Conservation (phyloP, 371 early-diverging fungal genomes). For the Parasitella parasitica region DNA sequence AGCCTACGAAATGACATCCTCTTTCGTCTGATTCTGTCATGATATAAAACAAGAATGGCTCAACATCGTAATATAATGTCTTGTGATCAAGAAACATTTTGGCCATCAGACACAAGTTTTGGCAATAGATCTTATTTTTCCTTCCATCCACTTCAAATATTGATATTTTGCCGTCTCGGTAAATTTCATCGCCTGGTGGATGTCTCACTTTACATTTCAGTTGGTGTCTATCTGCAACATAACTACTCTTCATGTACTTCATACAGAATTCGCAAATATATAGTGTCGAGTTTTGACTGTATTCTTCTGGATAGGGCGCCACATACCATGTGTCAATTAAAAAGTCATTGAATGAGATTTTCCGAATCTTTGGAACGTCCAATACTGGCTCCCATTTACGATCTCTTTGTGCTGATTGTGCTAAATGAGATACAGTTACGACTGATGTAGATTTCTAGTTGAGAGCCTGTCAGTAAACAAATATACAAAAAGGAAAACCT, state of each 20-base stretch:
- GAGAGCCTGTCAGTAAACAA: background rate
- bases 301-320: conserved; percentile 98
- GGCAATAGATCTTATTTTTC: conserved; percentile 96
- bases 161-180: conserved; percentile 84
- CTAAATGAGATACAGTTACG: background rate
- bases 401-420: background rate
- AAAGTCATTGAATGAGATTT: conserved; percentile 67
- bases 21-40: conserved; percentile 76
- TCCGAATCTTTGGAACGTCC: conserved; percentile 22
- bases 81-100: conserved; percentile 99
- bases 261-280: conserved; percentile 98
- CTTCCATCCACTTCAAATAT: conserved; percentile 96
- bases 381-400: background rate
- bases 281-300: conserved; percentile 64
- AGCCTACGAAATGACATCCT: conserved; percentile 96
- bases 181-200: conserved; percentile 99
- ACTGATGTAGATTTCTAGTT: background rate
- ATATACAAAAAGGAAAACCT: no score
- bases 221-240: conserved; percentile 71
- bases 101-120: conserved; percentile 95
- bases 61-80: conserved; percentile 99
- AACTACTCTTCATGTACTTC: conserved; percentile 87
- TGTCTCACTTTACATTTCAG: conserved; percentile 82
- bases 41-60: conserved; percentile 98
- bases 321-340: conserved; percentile 96